phyloP scores from a whole-genome alignment of 2,329 filamentous ascomycete genomes.

The Chalara sp. region DNA sequence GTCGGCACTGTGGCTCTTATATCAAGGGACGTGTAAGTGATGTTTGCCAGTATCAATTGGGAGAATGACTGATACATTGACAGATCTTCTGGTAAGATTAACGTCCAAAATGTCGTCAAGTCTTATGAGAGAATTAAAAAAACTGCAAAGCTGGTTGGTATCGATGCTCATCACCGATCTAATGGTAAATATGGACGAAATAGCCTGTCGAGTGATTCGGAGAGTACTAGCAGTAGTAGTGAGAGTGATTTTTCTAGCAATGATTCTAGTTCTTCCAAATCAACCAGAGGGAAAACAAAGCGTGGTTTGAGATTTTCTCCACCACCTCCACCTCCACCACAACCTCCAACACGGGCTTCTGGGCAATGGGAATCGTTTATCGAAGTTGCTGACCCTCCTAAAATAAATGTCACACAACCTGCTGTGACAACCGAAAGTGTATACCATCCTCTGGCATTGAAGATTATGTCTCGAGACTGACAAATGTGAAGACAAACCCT shows the following conservation, averaged over 20 bases:
- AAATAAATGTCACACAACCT: too few species aligned
- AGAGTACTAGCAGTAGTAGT: constrained; percentile 8
- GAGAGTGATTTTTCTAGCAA: constrained; percentile 6
- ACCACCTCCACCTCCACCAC: not conserved
- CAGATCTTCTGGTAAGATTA: constrained; percentile 14
- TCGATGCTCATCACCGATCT: not conserved
- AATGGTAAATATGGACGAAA: too few species aligned
- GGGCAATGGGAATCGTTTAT: too few species aligned
- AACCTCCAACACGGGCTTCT: not conserved
- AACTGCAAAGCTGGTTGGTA: constrained; percentile 13
- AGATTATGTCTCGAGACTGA: not conserved
- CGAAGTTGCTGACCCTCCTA: too few species aligned
- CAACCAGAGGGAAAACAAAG: not conserved
- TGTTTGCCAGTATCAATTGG: not conserved
- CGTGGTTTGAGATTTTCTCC: not conserved
- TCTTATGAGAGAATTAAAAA: constrained; percentile 16
- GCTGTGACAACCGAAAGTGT: too few species aligned
- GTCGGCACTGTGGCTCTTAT: constrained; percentile 15
- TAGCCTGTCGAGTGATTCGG: not conserved
- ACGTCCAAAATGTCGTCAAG: constrained; percentile 17
- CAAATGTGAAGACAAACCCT: constrained; percentile 2
- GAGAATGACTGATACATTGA: not conserved
- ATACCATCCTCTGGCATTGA: not conserved
- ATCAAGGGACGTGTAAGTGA: constrained; percentile 15
- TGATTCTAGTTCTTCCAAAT: too few species aligned